These are phyloP conservation scores for Dactylorhiza incarnata DNA, from an alignment of 106 monocot genomes.

Conservation along the genomic window DNA sequence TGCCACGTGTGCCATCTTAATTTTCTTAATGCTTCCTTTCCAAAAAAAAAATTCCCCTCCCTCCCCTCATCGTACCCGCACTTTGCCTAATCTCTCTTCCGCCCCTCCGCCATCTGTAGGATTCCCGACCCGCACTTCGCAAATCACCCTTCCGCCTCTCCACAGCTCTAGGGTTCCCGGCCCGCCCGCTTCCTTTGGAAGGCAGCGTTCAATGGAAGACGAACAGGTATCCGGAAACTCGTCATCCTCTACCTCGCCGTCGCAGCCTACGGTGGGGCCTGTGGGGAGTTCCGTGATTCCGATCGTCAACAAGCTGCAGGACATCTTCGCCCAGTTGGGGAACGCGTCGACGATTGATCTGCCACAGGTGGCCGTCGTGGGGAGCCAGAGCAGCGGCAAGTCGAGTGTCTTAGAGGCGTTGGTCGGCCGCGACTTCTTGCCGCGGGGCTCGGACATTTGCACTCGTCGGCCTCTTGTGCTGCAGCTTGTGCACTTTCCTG, in stretches of 20 bases:
- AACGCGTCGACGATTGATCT: constrained; percentile 58
- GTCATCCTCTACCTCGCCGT: background rate
- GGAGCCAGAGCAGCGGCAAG: constrained; percentile 98
- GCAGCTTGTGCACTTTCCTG: constrained; percentile 55
- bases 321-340: constrained; percentile 79
- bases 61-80: no score
- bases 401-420: constrained; percentile 94
- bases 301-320: constrained; percentile 75
- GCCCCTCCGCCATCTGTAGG: no score
- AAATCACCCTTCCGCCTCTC: no score
- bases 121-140: no score
- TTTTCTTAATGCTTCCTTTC: background rate
- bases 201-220: constrained; percentile 18
- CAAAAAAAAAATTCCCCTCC: no score
- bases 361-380: constrained; percentile 88
- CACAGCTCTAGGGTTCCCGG: no score
- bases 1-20: background rate
- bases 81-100: no score
- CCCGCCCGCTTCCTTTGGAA: background rate
- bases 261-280: constrained; percentile 15
- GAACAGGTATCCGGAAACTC: background rate
- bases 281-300: constrained; percentile 59
- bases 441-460: constrained; percentile 71
- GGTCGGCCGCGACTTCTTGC: constrained; percentile 83
- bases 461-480: constrained; percentile 82